Conservation (phyloP, 2,329 filamentous ascomycete genomes). For the Tolypocladium endophyticum region DNA sequence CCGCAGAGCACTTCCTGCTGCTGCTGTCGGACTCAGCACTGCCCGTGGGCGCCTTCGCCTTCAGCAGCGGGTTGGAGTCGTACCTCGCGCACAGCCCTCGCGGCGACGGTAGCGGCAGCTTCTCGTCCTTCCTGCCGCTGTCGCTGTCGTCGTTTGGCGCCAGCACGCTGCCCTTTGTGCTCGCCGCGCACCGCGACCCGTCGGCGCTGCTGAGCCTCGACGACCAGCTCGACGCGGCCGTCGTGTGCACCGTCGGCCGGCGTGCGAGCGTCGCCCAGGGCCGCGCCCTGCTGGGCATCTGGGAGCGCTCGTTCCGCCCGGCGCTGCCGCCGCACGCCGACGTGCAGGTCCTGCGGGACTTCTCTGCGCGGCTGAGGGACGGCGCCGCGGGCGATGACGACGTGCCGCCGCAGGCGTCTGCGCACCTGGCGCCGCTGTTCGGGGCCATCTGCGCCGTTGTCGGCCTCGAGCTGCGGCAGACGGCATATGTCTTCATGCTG, state of each 20-base stretch:
- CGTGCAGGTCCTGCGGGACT: conserved; percentile 21
- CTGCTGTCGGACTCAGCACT: conserved; percentile 73
- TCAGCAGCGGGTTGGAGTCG: conserved; percentile 73
- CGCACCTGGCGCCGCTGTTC: conserved; percentile 62
- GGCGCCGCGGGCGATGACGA: conserved; percentile 18
- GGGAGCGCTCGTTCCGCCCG: conserved; percentile 57
- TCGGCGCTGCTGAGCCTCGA: conserved; percentile 46
- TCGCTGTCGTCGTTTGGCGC: conserved; percentile 62
- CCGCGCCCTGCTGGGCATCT: conserved; percentile 61
- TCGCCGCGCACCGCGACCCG: conserved; percentile 53
- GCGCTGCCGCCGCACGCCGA: conserved; percentile 15
- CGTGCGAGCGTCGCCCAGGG: conserved; percentile 69
- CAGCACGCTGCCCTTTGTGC: conserved; percentile 64
- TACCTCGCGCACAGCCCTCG: conserved; percentile 55
- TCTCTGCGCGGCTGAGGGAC: conserved; percentile 22
- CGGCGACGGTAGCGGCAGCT: conserved; percentile 23
- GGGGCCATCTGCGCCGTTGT: conserved; percentile 56
- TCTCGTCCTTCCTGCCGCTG: conserved; percentile 57
- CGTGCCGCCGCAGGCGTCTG: conserved; percentile 37
- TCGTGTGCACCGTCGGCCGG: conserved; percentile 68
- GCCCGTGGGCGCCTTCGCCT: conserved; percentile 78
- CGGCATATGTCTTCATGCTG: conserved; percentile 66
- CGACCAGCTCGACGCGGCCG: conserved; percentile 65
- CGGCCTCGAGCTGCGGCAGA: conserved; percentile 47
- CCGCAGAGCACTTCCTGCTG: conserved; percentile 53